These are phyloP conservation scores for Naganishia antarctica DNA, from an alignment of 768 basidiomycete genomes.

Conservation along the genomic window DNA sequence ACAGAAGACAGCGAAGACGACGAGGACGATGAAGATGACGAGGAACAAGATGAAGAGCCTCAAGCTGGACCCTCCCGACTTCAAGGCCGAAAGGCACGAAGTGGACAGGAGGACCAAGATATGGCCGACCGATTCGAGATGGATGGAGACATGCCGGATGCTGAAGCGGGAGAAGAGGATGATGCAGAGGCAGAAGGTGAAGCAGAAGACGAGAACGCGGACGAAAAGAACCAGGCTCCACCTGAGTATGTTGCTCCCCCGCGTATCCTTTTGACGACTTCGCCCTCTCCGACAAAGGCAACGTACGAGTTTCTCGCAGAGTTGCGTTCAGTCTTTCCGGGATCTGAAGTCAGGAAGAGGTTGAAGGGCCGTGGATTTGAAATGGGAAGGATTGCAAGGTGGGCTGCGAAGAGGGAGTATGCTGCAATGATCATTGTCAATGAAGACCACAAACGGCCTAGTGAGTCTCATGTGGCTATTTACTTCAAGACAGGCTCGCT, in stretches of 20 bases:
- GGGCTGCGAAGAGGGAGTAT: conserved; percentile 72
- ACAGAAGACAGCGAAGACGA: conserved; percentile 28
- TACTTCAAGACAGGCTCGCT: neutral
- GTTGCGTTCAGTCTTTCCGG: conserved; percentile 79
- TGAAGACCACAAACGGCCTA: conserved; percentile 89
- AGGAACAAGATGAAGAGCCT: conserved; percentile 35
- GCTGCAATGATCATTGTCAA: conserved; percentile 88
- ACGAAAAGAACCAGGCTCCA: conserved; percentile 46
- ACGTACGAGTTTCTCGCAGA: conserved; percentile 94
- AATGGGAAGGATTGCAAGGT: conserved; percentile 81
- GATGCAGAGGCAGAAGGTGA: conserved; percentile 25
- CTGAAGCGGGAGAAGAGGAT: conserved; percentile 28
- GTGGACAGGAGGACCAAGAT: neutral
- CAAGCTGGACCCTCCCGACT: conserved; percentile 48
- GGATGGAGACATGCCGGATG: conserved; percentile 15
- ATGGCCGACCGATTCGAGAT: conserved; percentile 18
- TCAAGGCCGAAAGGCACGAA: neutral
- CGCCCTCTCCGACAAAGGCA: conserved; percentile 74
- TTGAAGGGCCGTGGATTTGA: conserved; percentile 88
- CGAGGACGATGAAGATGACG: conserved; percentile 53
- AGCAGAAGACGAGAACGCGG: conserved; percentile 29
- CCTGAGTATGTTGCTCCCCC: conserved; percentile 61
- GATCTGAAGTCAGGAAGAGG: conserved; percentile 78
- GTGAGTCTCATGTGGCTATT: conserved; percentile 55
- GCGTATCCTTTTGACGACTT: conserved; percentile 87